phyloP scores from a whole-genome alignment of 805 yeast genomes.

The Saccharomycopsis sp. region DNA sequence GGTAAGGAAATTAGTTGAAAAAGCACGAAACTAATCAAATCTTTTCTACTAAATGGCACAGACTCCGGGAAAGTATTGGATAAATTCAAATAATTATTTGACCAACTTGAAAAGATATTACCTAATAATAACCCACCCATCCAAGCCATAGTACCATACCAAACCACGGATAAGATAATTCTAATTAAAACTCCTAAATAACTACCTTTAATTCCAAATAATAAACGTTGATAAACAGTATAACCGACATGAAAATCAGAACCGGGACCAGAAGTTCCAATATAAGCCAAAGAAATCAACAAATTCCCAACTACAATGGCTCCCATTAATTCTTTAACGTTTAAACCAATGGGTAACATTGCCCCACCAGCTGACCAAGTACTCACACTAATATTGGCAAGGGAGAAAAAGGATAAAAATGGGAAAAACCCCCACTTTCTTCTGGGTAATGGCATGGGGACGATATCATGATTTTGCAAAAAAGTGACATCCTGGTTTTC shows the following conservation, averaged over 20 bases:
- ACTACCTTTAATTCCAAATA: constrained; percentile 38
- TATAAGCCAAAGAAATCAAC: constrained; percentile 19
- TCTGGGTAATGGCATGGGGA: constrained; percentile 30
- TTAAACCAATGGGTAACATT: constrained; percentile 22
- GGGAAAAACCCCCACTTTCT: constrained; percentile 30
- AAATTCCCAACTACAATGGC: constrained; percentile 20
- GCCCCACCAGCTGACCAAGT: constrained; percentile 29
- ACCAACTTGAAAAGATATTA: constrained; percentile 31
- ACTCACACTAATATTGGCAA: constrained; percentile 27
- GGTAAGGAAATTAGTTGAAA: constrained; percentile 28
- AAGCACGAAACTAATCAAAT: constrained; percentile 30
- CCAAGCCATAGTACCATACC: constrained; percentile 37
- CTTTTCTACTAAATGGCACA: constrained; percentile 27
- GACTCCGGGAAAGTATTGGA: constrained; percentile 16
- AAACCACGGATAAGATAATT: constrained; percentile 35
- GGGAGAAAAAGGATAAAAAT: constrained; percentile 27
- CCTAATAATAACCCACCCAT: constrained; percentile 33
- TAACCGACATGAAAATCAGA: constrained; percentile 24
- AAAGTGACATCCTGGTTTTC: no score
- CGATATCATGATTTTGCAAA: constrained; percentile 25
- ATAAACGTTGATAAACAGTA: constrained; percentile 35
- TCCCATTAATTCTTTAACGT: constrained; percentile 23
- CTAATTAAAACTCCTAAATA: constrained; percentile 31
- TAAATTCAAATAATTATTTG: constrained; percentile 26
- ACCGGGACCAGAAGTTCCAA: constrained; percentile 24